phyloP scores from a whole-genome alignment of 306 rosid species.

The Clitoria ternatea region DNA sequence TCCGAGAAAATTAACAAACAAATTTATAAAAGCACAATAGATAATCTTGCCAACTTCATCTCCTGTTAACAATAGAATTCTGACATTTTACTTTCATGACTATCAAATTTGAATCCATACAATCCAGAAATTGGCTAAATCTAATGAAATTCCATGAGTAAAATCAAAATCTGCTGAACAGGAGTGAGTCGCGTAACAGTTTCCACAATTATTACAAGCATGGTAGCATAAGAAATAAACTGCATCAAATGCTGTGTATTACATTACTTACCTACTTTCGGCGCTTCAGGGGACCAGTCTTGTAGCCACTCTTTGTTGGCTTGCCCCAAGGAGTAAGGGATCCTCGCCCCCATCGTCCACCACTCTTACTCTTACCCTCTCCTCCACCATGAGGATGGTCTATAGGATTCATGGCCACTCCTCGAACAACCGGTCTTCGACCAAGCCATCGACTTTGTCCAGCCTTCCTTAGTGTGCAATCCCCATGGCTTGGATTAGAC shows the following conservation, averaged over 20 bases:
- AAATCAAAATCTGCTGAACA: neutral
- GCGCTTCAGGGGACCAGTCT: slow-evolving; percentile 72
- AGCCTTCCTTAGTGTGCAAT: slow-evolving; percentile 68
- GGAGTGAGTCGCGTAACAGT: too few species aligned
- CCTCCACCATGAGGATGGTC: slow-evolving; percentile 96
- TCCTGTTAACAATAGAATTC: neutral
- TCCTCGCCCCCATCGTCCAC: slow-evolving; percentile 50
- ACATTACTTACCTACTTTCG: slow-evolving; percentile 29
- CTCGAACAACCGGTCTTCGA: slow-evolving; percentile 67
- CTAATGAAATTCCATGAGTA: slow-evolving; percentile 3
- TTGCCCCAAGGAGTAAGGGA: slow-evolving; percentile 85
- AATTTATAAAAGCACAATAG: neutral
- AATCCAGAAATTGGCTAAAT: slow-evolving; percentile 19
- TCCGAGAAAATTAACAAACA: neutral
- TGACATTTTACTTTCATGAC: neutral
- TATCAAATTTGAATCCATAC: neutral
- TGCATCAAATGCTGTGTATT: neutral
- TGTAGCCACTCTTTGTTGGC: slow-evolving; percentile 75
- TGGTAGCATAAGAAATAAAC: slow-evolving; percentile 17
- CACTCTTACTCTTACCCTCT: slow-evolving; percentile 77
- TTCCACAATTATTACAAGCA: slow-evolving; percentile 23
- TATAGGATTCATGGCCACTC: slow-evolving; percentile 87
- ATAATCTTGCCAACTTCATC: neutral
- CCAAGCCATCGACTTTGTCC: slow-evolving; percentile 85
- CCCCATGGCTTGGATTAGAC: slow-evolving; percentile 73